Percentiles rank a stretch among this genome's conserved stretches.
These are phyloP conservation scores for Sequoiadendron giganteum DNA, from an alignment of 75 land plant species.

Conservation along the genomic window DNA sequence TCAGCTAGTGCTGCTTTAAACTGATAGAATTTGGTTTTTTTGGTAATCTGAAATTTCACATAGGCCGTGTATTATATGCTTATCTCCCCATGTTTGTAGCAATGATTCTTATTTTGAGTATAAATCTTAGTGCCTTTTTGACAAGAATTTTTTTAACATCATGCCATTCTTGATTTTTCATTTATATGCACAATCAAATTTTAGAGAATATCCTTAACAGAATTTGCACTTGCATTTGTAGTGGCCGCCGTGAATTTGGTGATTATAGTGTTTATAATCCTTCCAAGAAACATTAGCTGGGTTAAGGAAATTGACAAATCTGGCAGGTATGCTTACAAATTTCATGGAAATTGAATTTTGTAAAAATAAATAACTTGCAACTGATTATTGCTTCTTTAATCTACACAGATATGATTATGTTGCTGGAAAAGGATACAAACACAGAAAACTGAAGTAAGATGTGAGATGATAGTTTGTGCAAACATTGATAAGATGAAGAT, in stretches of 20 bases:
- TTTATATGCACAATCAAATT: background rate
- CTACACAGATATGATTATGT: background rate
- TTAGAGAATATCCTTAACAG: background rate
- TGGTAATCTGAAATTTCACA: background rate
- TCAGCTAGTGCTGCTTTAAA: background rate
- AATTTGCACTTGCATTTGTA: background rate
- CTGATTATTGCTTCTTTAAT: background rate
- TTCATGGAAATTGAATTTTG: background rate
- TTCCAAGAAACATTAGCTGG: background rate
- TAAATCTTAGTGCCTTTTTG: background rate
- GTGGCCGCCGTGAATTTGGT: constrained; percentile 8
- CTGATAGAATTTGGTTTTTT: background rate
- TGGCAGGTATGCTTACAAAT: background rate
- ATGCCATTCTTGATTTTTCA: background rate
- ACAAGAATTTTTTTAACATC: background rate
- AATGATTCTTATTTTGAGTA: background rate
- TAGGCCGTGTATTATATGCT: background rate
- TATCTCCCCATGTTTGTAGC: background rate
- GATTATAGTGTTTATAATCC: constrained; percentile 11
- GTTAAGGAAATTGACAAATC: background rate
- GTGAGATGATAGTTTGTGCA: constrained; percentile 1
- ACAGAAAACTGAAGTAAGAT: background rate
- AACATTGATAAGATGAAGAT: background rate
- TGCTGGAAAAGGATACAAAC: background rate
- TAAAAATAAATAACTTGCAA: background rate